phyloP scores from a whole-genome alignment of 345 rosid species.

The Syzygium jambos region DNA sequence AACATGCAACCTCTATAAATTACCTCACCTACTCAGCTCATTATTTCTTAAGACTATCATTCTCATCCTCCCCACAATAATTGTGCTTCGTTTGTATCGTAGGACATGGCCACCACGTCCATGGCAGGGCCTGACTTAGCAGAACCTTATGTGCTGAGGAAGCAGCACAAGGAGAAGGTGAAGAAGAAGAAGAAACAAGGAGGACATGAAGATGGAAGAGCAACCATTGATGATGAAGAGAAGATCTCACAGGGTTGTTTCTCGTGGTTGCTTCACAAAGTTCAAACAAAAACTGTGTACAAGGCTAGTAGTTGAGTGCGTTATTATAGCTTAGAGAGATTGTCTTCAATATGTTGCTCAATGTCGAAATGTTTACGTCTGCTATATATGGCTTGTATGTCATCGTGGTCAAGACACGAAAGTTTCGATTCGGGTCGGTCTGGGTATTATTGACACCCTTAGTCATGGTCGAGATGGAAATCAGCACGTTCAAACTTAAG shows the following conservation, averaged over 20 bases:
- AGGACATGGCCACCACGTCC: neutral
- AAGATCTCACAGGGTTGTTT: neutral
- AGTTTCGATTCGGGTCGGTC: neutral
- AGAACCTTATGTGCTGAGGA: neutral
- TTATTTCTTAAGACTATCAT: neutral
- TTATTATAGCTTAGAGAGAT: neutral
- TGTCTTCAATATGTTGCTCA: neutral
- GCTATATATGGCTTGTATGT: neutral
- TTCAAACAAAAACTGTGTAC: neutral
- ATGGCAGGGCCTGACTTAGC: neutral
- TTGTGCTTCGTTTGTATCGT: neutral
- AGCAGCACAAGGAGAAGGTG: neutral
- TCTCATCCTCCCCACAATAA: neutral
- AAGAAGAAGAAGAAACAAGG: neutral
- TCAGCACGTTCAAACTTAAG: neutral
- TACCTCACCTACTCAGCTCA: neutral
- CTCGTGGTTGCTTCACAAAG: neutral
- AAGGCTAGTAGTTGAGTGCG: neutral
- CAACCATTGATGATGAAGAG: neutral
- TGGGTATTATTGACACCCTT: neutral
- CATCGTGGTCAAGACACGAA: neutral
- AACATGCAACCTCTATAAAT: neutral
- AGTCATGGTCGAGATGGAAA: neutral
- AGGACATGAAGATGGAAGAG: neutral
- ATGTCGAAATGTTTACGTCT: neutral